A percentile compares a stretch with the other conserved stretches of the same genome.
phyloP scores from a whole-genome alignment of 345 rosid genomes.

The Garcia nutans region DNA sequence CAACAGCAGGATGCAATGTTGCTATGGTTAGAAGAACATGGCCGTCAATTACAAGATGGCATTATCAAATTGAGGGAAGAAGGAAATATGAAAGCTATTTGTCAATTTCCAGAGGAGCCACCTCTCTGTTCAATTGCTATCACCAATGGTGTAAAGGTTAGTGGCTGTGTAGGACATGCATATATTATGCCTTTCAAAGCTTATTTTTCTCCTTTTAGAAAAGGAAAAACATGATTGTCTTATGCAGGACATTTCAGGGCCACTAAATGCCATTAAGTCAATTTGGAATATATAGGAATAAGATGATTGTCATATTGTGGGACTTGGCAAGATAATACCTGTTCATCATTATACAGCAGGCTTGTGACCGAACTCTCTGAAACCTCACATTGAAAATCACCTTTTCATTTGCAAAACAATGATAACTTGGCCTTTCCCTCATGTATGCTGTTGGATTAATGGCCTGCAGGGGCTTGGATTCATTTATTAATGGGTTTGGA shows the following conservation, averaged over 20 bases:
- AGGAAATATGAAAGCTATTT: slow-evolving; percentile 42
- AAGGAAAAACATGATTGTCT: neutral
- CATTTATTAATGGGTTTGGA: neutral
- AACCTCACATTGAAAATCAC: no score
- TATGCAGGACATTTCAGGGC: neutral
- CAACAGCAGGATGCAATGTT: slow-evolving; percentile 75
- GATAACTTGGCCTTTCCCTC: neutral
- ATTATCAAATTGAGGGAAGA: slow-evolving; percentile 46
- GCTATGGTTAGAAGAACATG: slow-evolving; percentile 94
- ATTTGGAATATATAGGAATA: neutral
- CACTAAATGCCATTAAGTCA: neutral
- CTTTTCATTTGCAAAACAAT: neutral
- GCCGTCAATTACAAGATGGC: slow-evolving; percentile 55
- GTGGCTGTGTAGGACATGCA: slow-evolving; percentile 1
- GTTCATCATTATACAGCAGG: neutral
- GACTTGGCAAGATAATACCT: neutral
- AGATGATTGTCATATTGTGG: neutral
- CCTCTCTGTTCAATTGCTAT: slow-evolving; percentile 73
- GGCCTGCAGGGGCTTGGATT: neutral
- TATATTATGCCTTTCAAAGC: neutral
- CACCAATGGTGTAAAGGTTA: slow-evolving; percentile 79
- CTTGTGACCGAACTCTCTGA: neutral
- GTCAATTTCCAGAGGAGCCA: slow-evolving; percentile 70
- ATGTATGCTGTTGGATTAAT: neutral
- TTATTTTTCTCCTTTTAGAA: neutral